Evolutionary conservation across 2,329 filamentous ascomycete genomes (phyloP).

Genomic region (Calonectria hongkongensis): DNA sequence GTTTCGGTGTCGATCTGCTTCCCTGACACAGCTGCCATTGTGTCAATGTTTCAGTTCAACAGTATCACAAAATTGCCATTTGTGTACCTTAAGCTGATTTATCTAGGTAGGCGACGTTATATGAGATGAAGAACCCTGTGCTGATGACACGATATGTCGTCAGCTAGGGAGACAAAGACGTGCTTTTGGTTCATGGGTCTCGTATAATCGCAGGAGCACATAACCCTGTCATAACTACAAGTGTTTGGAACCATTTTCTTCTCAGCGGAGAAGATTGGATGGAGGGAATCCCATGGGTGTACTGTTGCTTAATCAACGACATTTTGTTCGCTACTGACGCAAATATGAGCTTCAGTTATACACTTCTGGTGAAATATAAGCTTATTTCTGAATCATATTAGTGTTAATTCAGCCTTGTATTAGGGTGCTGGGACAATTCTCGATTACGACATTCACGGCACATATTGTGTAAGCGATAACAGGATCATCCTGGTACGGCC

Average conservation of each 20-base stretch:
- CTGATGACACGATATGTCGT: constrained; percentile 5
- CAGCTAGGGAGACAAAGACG: constrained; percentile 10
- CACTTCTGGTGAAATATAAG: background rate
- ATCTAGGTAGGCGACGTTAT: background rate
- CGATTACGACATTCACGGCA: constrained; percentile 3
- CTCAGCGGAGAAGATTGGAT: background rate
- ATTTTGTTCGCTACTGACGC: background rate
- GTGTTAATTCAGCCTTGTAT: background rate
- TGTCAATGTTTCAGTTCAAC: background rate
- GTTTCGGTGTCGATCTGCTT: constrained; percentile 1
- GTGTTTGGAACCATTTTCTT: background rate
- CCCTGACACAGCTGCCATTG: background rate
- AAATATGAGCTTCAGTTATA: background rate
- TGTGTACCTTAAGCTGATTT: background rate
- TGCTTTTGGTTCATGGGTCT: constrained; percentile 4
- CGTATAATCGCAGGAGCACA: background rate
- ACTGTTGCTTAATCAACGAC: background rate
- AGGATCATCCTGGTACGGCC: background rate
- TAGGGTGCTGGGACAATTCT: too few species aligned
- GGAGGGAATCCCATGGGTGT: too few species aligned
- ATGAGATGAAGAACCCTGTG: background rate
- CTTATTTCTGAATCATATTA: background rate
- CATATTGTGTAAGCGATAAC: constrained; percentile 11
- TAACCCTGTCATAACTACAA: background rate
- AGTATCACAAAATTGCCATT: too few species aligned